Evolutionary conservation across 2,329 filamentous ascomycete species (phyloP).

Genomic region (Arthroderma uncinatum): DNA sequence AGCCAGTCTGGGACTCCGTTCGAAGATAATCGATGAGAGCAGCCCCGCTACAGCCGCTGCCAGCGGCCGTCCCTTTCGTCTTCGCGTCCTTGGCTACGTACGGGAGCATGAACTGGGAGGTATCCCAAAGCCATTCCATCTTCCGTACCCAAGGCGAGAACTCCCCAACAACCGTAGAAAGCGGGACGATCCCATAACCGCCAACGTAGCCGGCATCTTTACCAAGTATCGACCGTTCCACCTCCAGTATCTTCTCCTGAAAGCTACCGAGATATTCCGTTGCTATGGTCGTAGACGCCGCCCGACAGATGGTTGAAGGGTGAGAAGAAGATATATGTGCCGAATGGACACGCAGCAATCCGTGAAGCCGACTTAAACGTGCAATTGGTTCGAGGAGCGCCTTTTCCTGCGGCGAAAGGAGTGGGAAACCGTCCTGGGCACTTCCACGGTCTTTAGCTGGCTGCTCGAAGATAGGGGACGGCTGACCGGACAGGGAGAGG

Average conservation of each 20-base stretch:
- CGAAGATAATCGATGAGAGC: slow-evolving; percentile 67
- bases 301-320: slow-evolving; percentile 71
- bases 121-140: slow-evolving; percentile 74
- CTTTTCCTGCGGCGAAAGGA: slow-evolving; percentile 66
- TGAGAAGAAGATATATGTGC: slow-evolving; percentile 58
- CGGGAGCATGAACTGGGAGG: slow-evolving; percentile 57
- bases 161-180: slow-evolving; percentile 71
- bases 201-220: slow-evolving; percentile 72
- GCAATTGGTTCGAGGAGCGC: slow-evolving; percentile 68
- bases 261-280: slow-evolving; percentile 68
- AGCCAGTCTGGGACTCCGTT: slow-evolving; percentile 72
- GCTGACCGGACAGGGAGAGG: slow-evolving; percentile 87
- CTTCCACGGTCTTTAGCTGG: slow-evolving; percentile 39
- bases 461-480: slow-evolving; percentile 68
- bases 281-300: slow-evolving; percentile 67
- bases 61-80: slow-evolving; percentile 17
- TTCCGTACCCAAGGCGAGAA: slow-evolving; percentile 79
- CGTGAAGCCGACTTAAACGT: slow-evolving; percentile 66
- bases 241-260: slow-evolving; percentile 70
- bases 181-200: slow-evolving; percentile 82
- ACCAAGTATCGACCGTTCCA: slow-evolving; percentile 66
- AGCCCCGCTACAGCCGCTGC: slow-evolving; percentile 51
- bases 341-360: slow-evolving; percentile 57
- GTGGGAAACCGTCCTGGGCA: slow-evolving; percentile 39
- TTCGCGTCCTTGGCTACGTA: slow-evolving; percentile 23